phyloP scores from a whole-genome alignment of 768 basidiomycete genomes.

The Russula ochroleuca region DNA sequence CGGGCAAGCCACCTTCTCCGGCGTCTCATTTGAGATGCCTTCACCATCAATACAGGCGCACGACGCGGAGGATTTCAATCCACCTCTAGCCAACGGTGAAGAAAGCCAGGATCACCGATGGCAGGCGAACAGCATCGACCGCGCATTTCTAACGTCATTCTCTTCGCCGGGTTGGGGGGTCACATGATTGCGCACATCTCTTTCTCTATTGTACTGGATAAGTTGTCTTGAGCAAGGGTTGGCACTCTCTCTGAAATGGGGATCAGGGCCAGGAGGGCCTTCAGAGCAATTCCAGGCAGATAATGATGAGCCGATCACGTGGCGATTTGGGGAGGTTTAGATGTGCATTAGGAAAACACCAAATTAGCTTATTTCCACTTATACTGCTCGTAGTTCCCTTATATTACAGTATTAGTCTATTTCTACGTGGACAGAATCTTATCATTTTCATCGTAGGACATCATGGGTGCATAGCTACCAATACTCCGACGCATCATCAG shows the following conservation, averaged over 20 bases:
- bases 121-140: slow-evolving; percentile 10
- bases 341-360: background rate
- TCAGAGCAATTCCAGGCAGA: background rate
- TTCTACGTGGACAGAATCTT: background rate
- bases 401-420: slow-evolving; percentile 21
- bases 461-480: background rate
- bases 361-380: slow-evolving; percentile 20
- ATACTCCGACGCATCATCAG: background rate
- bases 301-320: background rate
- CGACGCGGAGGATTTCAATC: background rate
- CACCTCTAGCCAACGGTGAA: slow-evolving; percentile 2
- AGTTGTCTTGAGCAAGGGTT: background rate
- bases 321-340: slow-evolving; percentile 8
- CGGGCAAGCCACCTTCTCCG: background rate
- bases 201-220: background rate
- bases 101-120: background rate
- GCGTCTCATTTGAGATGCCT: slow-evolving; percentile 6
- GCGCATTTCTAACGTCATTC: slow-evolving; percentile 7
- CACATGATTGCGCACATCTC: slow-evolving; percentile 9
- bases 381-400: slow-evolving; percentile 16
- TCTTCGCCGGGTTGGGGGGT: slow-evolving; percentile 14
- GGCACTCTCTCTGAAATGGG: background rate
- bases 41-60: slow-evolving; percentile 9
- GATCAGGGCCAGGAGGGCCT: background rate
- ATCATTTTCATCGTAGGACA: background rate